Evolutionary conservation across 495 filamentous ascomycete species (phyloP).

Genomic region (Penicillium ochrochloron): DNA sequence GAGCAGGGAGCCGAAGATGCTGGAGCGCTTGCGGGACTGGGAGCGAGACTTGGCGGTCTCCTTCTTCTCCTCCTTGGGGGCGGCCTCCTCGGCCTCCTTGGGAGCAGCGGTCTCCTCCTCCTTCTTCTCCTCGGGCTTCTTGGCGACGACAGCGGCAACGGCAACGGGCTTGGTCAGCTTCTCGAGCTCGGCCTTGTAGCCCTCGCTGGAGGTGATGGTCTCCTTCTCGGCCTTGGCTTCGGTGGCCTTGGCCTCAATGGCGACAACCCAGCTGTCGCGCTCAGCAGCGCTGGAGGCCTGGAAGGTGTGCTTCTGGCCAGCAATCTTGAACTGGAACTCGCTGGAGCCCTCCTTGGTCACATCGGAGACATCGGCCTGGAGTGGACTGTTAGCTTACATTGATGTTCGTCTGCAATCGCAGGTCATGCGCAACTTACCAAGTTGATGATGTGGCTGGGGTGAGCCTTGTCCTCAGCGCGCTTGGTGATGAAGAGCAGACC

Average conservation of each 20-base stretch:
- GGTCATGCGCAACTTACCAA: conserved; percentile 59
- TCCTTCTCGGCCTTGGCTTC: conserved; percentile 78
- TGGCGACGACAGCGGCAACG: conserved; percentile 35
- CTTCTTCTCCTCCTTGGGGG: conserved; percentile 48
- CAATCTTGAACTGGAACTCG: conserved; percentile 84
- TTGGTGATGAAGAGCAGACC: conserved; percentile 93
- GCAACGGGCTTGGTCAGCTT: conserved; percentile 61
- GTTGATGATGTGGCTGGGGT: conserved; percentile 81
- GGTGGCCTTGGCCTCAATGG: conserved; percentile 72
- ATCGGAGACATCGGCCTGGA: conserved; percentile 81
- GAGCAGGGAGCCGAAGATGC: conserved; percentile 77
- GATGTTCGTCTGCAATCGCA: background rate
- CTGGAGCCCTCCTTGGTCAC: conserved; percentile 69
- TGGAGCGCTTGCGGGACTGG: conserved; percentile 83
- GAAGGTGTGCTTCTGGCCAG: conserved; percentile 89
- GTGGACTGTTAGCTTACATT: conserved; percentile 19
- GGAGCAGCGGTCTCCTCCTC: conserved; percentile 42
- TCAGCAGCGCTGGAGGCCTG: conserved; percentile 73
- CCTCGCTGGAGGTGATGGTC: conserved; percentile 69
- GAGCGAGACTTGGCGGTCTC: conserved; percentile 67
- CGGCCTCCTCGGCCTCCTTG: conserved; percentile 43
- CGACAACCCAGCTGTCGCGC: conserved; percentile 87
- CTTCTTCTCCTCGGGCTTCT: conserved; percentile 58
- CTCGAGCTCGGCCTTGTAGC: conserved; percentile 78
- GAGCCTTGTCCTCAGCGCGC: conserved; percentile 77